Conservation (phyloP, 2,329 filamentous ascomycete species). For the Graphiopsis chlorocephala region DNA sequence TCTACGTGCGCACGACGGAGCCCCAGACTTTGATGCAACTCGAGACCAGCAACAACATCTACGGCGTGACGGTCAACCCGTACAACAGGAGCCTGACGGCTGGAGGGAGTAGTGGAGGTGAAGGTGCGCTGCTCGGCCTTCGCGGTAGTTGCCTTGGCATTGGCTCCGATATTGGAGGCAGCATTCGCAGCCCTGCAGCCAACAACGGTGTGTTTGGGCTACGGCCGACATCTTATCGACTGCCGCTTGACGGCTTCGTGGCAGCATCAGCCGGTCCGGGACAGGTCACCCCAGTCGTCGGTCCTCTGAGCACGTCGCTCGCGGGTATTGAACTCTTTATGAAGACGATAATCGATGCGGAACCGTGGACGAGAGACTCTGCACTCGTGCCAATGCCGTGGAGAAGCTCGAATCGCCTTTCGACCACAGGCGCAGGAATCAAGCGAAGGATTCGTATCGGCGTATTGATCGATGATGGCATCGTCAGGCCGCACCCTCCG, state of each 20-base stretch:
- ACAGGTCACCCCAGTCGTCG: no score
- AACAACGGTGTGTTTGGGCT: conserved; percentile 47
- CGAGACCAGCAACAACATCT: conserved; percentile 23
- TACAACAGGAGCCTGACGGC: conserved; percentile 19
- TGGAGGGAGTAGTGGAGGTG: conserved; percentile 31
- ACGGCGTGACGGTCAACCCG: conserved; percentile 21
- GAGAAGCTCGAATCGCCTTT: no score
- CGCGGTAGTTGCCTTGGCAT: conserved; percentile 52
- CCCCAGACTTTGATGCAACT: conserved; percentile 6
- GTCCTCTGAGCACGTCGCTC: no score
- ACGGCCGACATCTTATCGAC: conserved; percentile 42
- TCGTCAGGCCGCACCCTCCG: no score
- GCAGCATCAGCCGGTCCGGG: conserved; percentile 27
- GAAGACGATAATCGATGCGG: no score
- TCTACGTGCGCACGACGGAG: conserved; percentile 21
- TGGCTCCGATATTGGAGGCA: conserved; percentile 54
- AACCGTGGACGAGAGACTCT: no score
- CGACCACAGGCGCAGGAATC: no score
- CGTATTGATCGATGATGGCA: no score
- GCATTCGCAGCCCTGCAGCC: conserved; percentile 48
- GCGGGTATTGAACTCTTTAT: no score
- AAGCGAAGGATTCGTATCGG: no score
- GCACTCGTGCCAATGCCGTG: no score
- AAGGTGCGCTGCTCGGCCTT: conserved; percentile 52
- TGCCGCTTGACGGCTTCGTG: conserved; percentile 35